Percentiles rank a stretch among this genome's conserved stretches.
Conservation (phyloP, 257 asterid species). For the Buddleja alternifolia region DNA sequence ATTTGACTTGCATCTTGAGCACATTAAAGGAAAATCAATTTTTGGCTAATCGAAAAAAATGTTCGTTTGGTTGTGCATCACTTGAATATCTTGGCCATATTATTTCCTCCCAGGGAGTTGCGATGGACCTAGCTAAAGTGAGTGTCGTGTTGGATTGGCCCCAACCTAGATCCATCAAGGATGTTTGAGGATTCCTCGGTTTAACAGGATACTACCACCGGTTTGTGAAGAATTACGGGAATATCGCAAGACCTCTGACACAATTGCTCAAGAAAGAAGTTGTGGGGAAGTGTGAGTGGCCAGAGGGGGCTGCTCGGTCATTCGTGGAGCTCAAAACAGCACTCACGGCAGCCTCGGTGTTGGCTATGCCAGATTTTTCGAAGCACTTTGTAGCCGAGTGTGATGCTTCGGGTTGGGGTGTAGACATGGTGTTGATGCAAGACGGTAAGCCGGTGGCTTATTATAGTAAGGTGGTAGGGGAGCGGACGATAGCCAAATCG, state of each 20-base stretch:
- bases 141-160: background rate
- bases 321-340: background rate
- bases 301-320: background rate
- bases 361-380: conserved; percentile 1
- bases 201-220: conserved; percentile 1
- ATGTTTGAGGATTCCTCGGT: background rate
- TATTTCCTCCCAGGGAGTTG: background rate
- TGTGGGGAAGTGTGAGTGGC: background rate
- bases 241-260: background rate
- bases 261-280: background rate
- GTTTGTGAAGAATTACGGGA: background rate
- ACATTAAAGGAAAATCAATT: too few relatives aligned
- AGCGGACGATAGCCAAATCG: background rate
- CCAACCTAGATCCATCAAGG: background rate
- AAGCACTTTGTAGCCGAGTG: background rate
- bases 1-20: background rate
- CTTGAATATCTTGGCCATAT: background rate
- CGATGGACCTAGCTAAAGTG: background rate
- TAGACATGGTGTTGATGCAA: conserved; percentile 11
- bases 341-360: background rate
- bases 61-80: background rate
- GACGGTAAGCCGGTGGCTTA: background rate
- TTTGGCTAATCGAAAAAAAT: too few relatives aligned
- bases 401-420: conserved; percentile 3
- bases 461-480: background rate